phyloP scores from a whole-genome alignment of 805 yeast genomes.

The Nematodospora valgi region DNA sequence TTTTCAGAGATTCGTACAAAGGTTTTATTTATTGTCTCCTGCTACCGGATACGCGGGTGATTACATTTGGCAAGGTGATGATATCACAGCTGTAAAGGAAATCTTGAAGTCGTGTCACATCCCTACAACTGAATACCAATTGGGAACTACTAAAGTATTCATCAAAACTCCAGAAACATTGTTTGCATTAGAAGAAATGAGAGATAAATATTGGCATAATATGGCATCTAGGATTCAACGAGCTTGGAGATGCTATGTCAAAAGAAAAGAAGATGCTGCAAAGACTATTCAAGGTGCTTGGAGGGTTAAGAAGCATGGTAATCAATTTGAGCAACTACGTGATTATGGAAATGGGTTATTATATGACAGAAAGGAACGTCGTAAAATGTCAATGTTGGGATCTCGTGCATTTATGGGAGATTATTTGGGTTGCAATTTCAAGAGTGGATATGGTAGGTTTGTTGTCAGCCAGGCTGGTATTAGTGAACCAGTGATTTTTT shows the following conservation, averaged over 20 bases:
- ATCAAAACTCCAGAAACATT: constrained; percentile 96
- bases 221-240: constrained; percentile 98
- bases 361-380: constrained; percentile 79
- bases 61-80: constrained; percentile 57
- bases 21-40: constrained; percentile 84
- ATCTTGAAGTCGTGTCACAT: constrained; percentile 58
- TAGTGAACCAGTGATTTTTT: constrained; percentile 67
- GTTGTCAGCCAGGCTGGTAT: constrained; percentile 68
- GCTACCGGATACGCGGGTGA: constrained; percentile 90
- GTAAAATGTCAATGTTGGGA: constrained; percentile 83
- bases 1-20: constrained; percentile 91
- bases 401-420: constrained; percentile 93
- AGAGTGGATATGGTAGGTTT: constrained; percentile 68
- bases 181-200: constrained; percentile 91
- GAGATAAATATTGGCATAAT: constrained; percentile 96
- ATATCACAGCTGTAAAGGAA: constrained; percentile 48
- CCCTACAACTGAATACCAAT: constrained; percentile 78
- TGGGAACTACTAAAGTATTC: constrained; percentile 89
- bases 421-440: constrained; percentile 78
- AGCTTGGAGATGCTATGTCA: constrained; percentile 86
- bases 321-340: constrained; percentile 77
- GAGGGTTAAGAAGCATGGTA: constrained; percentile 77
- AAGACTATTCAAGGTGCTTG: constrained; percentile 75
- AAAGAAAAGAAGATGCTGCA: constrained; percentile 84
- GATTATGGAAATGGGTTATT: constrained; percentile 76